Evolutionary conservation across 2,329 filamentous ascomycete species (phyloP).

Genomic region (Fusarium stilboides): DNA sequence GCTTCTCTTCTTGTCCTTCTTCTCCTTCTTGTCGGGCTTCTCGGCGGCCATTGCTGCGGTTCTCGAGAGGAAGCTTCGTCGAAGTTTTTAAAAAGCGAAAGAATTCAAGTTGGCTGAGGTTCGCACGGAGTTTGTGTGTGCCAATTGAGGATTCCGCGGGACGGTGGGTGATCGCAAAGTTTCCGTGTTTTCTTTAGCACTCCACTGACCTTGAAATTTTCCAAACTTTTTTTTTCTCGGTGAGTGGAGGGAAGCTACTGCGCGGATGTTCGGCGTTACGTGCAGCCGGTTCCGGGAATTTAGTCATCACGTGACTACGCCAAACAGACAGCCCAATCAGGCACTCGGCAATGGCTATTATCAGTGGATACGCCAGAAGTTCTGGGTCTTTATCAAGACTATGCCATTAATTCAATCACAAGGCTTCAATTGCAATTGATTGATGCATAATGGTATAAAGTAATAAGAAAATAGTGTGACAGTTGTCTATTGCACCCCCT

Average conservation of each 20-base stretch:
- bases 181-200: constrained; percentile 46
- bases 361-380: constrained; percentile 24
- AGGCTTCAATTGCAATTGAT: neutral
- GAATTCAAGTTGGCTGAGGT: constrained; percentile 30
- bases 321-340: constrained; percentile 40
- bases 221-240: constrained; percentile 54
- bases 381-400: constrained; percentile 1
- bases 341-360: constrained; percentile 44
- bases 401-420: constrained; percentile 23
- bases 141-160: constrained; percentile 45
- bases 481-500: constrained; percentile 56
- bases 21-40: constrained; percentile 67
- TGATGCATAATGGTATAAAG: neutral
- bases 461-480: constrained; percentile 48
- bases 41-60: constrained; percentile 62
- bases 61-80: constrained; percentile 32
- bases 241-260: constrained; percentile 48
- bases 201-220: constrained; percentile 54
- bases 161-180: constrained; percentile 46
- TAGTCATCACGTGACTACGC: constrained; percentile 32
- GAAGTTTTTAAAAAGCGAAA: constrained; percentile 8
- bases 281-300: constrained; percentile 51
- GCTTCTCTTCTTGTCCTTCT: constrained; percentile 73
- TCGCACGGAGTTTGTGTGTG: constrained; percentile 22
- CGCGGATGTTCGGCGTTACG: constrained; percentile 50